Evolutionary conservation across 208 protist genomes (phyloP), one percentile per base, ranked within the genome.

Genomic region (Acanthamoeba sp.): DNA sequence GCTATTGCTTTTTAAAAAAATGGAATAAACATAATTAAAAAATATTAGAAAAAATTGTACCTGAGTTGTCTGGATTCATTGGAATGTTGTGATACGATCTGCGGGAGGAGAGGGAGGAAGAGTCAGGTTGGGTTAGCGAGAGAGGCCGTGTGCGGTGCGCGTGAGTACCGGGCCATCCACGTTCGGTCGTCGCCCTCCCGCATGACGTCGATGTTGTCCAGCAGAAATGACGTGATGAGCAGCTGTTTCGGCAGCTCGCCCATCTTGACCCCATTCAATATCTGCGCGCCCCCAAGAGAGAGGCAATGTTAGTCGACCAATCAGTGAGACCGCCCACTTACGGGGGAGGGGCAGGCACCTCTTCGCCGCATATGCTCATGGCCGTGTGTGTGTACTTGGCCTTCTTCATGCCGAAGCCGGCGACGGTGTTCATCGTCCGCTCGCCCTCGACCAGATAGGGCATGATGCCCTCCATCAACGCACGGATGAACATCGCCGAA

Each of bases 361-460:
- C 84, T 45, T 90, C 84, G n/a, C 84, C 84, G 57, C 84, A 90
- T 4, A 90, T 90, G 22, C 52, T 0, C 84, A 90, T 90, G 29
- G 84, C 32, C 24, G 84, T 42, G 57, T 90, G 84, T 9, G 84
- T 90, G 57, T 90, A 90, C 16, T 90, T 90, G 27, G 84, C 84
- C 57, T 90, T 90, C 52, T 90, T 90, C 55, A 90, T 69, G 42
- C 84, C 84, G 57, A 90, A 90, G 27, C 84, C 84, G 14, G 84
- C 84, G 12, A 90, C 84, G 48, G 84, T 90, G 84, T 90, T 90
- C 84, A 90, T 90, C 32, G 84, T 34, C 10, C 84, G 84, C 84
- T 90, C 84, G 84, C 84, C 84, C 24, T 90, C 84, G 42, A 90
- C 84, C 18, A 90, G 34, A 29, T 90, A 38, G 18, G 84, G 84